phyloP scores from a whole-genome alignment of 495 filamentous ascomycete genomes.

The Xylaria intraflava region DNA sequence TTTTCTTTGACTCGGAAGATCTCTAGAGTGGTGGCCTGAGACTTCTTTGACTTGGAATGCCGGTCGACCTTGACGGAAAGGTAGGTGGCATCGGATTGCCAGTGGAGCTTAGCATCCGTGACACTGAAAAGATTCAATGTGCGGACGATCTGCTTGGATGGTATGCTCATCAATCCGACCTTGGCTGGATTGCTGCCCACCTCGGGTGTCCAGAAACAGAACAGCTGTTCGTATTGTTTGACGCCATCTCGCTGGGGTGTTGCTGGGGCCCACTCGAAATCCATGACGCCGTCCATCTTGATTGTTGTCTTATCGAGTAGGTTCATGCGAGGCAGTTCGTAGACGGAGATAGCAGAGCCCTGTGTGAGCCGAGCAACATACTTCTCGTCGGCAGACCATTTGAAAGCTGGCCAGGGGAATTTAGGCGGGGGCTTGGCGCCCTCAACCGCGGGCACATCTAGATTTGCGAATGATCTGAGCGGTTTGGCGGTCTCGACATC shows the following conservation, averaged over 20 bases:
- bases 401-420: slow-evolving; percentile 97
- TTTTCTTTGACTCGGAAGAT: slow-evolving; percentile 97
- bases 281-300: slow-evolving; percentile 92
- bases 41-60: slow-evolving; percentile 98
- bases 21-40: slow-evolving; percentile 89
- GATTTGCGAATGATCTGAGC: slow-evolving; percentile 82
- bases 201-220: slow-evolving; percentile 98
- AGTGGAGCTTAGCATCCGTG: slow-evolving; percentile 91
- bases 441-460: slow-evolving; percentile 62
- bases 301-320: slow-evolving; percentile 81
- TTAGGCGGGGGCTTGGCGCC: slow-evolving; percentile 64
- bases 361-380: slow-evolving; percentile 91
- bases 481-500: slow-evolving; percentile 87
- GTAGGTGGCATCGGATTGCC: slow-evolving; percentile 90
- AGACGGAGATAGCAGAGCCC: slow-evolving; percentile 83
- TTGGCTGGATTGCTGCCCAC: slow-evolving; percentile 97
- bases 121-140: slow-evolving; percentile 97
- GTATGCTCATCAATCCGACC: slow-evolving; percentile 92
- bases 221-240: slow-evolving; percentile 86
- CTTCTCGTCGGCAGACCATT: slow-evolving; percentile 96
- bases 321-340: slow-evolving; percentile 88
- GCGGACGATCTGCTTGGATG: slow-evolving; percentile 85
- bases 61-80: slow-evolving; percentile 98
- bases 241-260: slow-evolving; percentile 68
- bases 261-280: slow-evolving; percentile 95